Conservation (phyloP, 2,329 filamentous ascomycete genomes). For the Beauveria medogensis region DNA sequence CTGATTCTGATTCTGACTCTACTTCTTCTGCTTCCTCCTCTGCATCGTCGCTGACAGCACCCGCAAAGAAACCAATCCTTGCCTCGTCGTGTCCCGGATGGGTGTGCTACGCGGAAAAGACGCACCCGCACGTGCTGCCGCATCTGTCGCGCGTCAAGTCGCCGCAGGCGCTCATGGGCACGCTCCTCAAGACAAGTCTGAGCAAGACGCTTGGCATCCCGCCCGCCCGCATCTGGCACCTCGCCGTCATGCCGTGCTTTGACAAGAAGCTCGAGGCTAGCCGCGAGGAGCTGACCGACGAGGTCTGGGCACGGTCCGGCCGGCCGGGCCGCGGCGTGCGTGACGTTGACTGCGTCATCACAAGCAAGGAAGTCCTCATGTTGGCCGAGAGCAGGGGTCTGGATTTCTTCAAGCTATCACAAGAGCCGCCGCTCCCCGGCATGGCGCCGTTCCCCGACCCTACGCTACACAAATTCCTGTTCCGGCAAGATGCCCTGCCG, state of each 20-base stretch:
- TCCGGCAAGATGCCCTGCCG: slow-evolving; percentile 37
- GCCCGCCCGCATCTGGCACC: slow-evolving; percentile 81
- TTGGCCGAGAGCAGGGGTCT: slow-evolving; percentile 74
- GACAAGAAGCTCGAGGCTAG: slow-evolving; percentile 98
- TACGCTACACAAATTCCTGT: slow-evolving; percentile 64
- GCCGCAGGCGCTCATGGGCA: slow-evolving; percentile 85
- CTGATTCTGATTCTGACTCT: slow-evolving; percentile 3
- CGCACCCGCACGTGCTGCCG: slow-evolving; percentile 84
- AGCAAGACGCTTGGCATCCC: slow-evolving; percentile 63
- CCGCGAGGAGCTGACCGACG: slow-evolving; percentile 80
- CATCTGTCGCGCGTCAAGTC: slow-evolving; percentile 90
- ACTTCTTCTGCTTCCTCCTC: neutral
- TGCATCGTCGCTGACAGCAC: neutral
- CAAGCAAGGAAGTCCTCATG: slow-evolving; percentile 87
- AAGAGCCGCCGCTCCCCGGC: slow-evolving; percentile 39
- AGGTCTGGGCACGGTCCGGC: slow-evolving; percentile 55
- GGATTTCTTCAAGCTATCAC: slow-evolving; percentile 65
- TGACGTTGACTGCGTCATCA: slow-evolving; percentile 97
- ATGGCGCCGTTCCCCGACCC: slow-evolving; percentile 63
- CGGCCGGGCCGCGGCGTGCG: slow-evolving; percentile 52
- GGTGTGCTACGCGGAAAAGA: slow-evolving; percentile 99
- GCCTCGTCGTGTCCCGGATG: slow-evolving; percentile 92
- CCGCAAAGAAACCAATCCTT: slow-evolving; percentile 54
- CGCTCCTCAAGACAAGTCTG: slow-evolving; percentile 78
- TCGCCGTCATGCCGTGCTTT: slow-evolving; percentile 97